A percentile compares a stretch with the other conserved stretches of the same genome.
phyloP scores from a whole-genome alignment of 345 rosid genomes.

The Brassica incana region DNA sequence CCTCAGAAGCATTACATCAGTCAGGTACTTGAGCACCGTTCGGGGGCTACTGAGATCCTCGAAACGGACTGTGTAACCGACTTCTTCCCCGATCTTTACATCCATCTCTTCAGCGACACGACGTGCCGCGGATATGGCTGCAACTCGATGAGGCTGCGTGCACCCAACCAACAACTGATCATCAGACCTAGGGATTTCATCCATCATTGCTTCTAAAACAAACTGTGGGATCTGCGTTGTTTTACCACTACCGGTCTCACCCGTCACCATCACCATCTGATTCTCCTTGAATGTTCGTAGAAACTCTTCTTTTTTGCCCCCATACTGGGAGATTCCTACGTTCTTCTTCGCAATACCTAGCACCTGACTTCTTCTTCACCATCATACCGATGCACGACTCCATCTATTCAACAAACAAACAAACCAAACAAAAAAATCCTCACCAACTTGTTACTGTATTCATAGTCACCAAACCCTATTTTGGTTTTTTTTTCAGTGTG shows the following conservation, averaged over 20 bases:
- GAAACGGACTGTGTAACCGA: background rate
- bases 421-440: background rate
- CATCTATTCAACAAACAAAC: background rate
- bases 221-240: background rate
- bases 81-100: background rate
- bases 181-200: background rate
- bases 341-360: too few relatives aligned
- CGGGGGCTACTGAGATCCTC: background rate
- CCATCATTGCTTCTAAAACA: background rate
- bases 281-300: background rate
- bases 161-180: background rate
- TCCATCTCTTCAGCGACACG: background rate
- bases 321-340: background rate
- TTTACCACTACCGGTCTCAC: background rate
- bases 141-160: background rate
- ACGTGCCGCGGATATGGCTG: background rate
- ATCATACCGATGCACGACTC: background rate
- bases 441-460: background rate
- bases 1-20: background rate
- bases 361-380: background rate
- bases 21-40: background rate
- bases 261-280: background rate
- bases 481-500: too few relatives aligned
- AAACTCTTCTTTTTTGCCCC: background rate
- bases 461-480: background rate